Percentiles rank a stretch among this genome's conserved stretches.
phyloP scores from a whole-genome alignment of 2,329 filamentous ascomycete genomes.

The Chaetomium strumarium region DNA sequence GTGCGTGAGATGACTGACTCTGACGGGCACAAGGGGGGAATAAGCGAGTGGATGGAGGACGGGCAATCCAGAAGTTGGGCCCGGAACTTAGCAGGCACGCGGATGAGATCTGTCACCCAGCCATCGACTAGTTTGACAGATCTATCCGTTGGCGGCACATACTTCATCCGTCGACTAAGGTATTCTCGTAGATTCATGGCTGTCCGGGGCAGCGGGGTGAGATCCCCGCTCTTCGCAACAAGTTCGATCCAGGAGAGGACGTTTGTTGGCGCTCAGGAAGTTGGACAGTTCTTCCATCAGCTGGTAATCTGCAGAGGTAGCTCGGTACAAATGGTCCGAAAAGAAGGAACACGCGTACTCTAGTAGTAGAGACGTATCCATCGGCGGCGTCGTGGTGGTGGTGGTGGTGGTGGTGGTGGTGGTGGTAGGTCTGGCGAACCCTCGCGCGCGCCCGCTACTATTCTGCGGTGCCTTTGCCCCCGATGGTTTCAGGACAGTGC shows the following conservation, averaged over 20 bases:
- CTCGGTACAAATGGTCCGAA: slow-evolving; percentile 25
- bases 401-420: not conserved
- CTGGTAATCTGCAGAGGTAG: slow-evolving; percentile 17
- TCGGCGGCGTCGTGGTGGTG: not conserved
- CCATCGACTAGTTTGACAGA: slow-evolving; percentile 23
- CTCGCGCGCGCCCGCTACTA: not conserved
- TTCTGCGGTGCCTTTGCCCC: not conserved
- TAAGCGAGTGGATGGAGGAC: slow-evolving; percentile 30
- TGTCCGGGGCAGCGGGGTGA: slow-evolving; percentile 25
- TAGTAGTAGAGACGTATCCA: slow-evolving; percentile 17
- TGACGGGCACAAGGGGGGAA: slow-evolving; percentile 31
- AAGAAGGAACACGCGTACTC: slow-evolving; percentile 26
- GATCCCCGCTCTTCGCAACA: slow-evolving; percentile 22
- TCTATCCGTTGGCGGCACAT: slow-evolving; percentile 22
- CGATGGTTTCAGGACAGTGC: slow-evolving; percentile 15
- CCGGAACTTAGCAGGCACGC: slow-evolving; percentile 31
- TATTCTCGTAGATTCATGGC: slow-evolving; percentile 30
- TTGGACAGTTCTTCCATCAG: slow-evolving; percentile 52
- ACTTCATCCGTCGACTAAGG: slow-evolving; percentile 22
- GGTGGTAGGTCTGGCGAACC: slow-evolving; percentile 3
- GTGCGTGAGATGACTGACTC: slow-evolving; percentile 27
- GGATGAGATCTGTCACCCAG: slow-evolving; percentile 31
- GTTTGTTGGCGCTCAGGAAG: slow-evolving; percentile 46
- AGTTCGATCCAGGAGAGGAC: slow-evolving; percentile 31
- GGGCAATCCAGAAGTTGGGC: slow-evolving; percentile 28